These are phyloP conservation scores for Mycothermus thermophilus DNA, from an alignment of 495 filamentous ascomycete genomes.

Conservation along the genomic window DNA sequence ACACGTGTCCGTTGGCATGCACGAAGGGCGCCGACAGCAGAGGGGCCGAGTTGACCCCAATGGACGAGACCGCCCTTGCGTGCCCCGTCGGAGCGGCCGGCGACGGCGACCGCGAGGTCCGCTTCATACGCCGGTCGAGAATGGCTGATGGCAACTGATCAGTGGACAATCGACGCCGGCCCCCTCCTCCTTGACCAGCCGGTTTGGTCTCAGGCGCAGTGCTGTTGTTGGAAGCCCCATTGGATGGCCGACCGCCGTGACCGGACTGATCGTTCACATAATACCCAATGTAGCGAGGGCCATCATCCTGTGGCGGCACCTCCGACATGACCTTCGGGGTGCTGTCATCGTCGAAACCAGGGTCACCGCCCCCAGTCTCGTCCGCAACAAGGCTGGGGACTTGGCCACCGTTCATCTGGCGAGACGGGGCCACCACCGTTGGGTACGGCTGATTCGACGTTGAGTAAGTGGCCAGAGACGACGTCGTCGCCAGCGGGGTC, in stretches of 20 bases:
- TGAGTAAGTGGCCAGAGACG: slow-evolving; percentile 9
- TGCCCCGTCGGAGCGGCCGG: slow-evolving; percentile 38
- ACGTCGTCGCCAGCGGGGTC: slow-evolving; percentile 17
- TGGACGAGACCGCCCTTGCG: slow-evolving; percentile 29
- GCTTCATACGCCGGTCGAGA: slow-evolving; percentile 35
- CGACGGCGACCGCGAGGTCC: slow-evolving; percentile 41
- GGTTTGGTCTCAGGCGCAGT: no score
- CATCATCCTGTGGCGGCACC: slow-evolving; percentile 29
- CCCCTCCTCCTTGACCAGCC: no score
- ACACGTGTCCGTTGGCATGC: slow-evolving; percentile 15
- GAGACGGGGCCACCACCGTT: no score
- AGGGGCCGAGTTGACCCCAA: slow-evolving; percentile 27
- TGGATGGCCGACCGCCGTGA: no score
- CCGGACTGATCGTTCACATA: slow-evolving; percentile 26
- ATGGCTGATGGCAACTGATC: slow-evolving; percentile 38
- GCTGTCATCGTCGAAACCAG: slow-evolving; percentile 24
- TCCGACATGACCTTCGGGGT: slow-evolving; percentile 15
- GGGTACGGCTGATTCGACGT: slow-evolving; percentile 15
- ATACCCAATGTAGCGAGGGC: slow-evolving; percentile 25
- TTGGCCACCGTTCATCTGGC: slow-evolving; percentile 28
- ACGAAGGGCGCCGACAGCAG: slow-evolving; percentile 21
- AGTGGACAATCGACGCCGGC: slow-evolving; percentile 31
- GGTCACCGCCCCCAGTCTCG: slow-evolving; percentile 24
- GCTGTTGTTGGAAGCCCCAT: no score
- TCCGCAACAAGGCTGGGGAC: slow-evolving; percentile 38